A percentile compares a stretch with the other conserved stretches of the same genome.
Conservation (phyloP, 176 grass and related monocot species). For the Zoysia pacifica region DNA sequence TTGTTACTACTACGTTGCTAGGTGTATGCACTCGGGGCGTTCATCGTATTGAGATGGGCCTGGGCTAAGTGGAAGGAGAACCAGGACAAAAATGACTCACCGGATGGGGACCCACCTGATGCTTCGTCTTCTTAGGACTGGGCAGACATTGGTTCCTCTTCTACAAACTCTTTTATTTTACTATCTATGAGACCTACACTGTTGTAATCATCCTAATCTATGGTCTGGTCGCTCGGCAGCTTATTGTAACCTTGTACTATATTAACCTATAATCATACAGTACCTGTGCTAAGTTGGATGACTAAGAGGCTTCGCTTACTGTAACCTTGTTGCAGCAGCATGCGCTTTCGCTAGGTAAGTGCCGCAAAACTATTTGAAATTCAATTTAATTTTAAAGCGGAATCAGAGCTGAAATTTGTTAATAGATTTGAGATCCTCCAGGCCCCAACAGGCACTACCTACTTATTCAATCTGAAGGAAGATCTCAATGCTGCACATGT, state of each 20-base stretch:
- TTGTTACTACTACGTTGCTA: slow-evolving; percentile 10
- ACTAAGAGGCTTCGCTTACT: too few species aligned
- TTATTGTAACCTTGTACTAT: slow-evolving; percentile 41
- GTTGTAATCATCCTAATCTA: not conserved
- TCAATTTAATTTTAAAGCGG: too few species aligned
- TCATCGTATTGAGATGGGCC: slow-evolving; percentile 66
- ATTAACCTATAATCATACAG: slow-evolving; percentile 21
- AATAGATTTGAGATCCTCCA: too few species aligned
- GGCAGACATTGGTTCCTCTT: too few species aligned
- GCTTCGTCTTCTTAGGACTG: not conserved
- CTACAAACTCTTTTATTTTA: not conserved
- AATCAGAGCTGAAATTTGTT: too few species aligned
- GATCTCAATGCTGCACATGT: too few species aligned
- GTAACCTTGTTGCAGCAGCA: too few species aligned
- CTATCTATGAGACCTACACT: not conserved
- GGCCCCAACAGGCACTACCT: too few species aligned
- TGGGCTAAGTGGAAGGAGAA: slow-evolving; percentile 75
- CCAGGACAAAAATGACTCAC: slow-evolving; percentile 49
- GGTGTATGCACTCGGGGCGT: slow-evolving; percentile 79
- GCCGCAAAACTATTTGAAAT: too few species aligned
- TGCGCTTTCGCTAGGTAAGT: too few species aligned
- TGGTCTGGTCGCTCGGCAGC: not conserved
- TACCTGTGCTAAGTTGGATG: too few species aligned
- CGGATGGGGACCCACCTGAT: slow-evolving; percentile 30
- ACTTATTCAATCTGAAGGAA: too few species aligned